phyloP scores from a whole-genome alignment of 495 filamentous ascomycete species.

The Hypoxylon fuscum region DNA sequence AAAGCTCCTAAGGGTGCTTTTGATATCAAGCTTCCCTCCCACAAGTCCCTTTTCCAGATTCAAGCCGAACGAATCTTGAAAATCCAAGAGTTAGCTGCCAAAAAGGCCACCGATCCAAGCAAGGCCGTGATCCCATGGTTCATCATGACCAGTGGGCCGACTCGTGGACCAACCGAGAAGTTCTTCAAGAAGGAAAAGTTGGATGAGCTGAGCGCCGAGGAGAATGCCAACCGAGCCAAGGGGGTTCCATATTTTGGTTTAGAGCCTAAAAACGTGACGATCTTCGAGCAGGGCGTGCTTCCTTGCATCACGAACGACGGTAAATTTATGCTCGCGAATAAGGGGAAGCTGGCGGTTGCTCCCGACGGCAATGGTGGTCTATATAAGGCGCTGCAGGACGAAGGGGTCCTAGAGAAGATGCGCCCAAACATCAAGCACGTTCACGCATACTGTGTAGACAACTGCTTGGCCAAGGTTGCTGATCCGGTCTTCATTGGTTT shows the following conservation, averaged over 20 bases:
- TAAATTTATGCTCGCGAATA: constrained; percentile 93
- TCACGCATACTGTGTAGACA: constrained; percentile 98
- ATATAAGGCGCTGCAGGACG: constrained; percentile 88
- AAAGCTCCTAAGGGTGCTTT: constrained; percentile 96
- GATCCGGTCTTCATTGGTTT: constrained; percentile 97
- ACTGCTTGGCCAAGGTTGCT: constrained; percentile 97
- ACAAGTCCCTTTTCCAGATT: constrained; percentile 96
- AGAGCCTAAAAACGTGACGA: constrained; percentile 80
- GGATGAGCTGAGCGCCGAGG: constrained; percentile 40
- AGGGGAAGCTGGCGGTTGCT: constrained; percentile 92
- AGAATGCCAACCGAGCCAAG: constrained; percentile 38
- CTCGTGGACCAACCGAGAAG: constrained; percentile 85
- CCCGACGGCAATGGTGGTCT: constrained; percentile 99
- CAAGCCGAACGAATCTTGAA: constrained; percentile 93
- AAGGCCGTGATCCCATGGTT: constrained; percentile 92
- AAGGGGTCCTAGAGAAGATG: constrained; percentile 89
- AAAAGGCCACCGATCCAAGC: constrained; percentile 66
- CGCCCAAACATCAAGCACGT: constrained; percentile 92
- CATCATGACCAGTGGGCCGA: constrained; percentile 99
- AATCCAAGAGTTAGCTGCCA: constrained; percentile 83
- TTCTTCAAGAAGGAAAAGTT: constrained; percentile 85
- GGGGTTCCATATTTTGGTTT: constrained; percentile 79
- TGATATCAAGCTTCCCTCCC: constrained; percentile 89
- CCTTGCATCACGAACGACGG: constrained; percentile 98
- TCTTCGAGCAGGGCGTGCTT: constrained; percentile 97